Evolutionary conservation across 1,284 basidiomycete species (phyloP), one percentile per base, ranked within the genome.

Genomic region (Phylloporus gajari): DNA sequence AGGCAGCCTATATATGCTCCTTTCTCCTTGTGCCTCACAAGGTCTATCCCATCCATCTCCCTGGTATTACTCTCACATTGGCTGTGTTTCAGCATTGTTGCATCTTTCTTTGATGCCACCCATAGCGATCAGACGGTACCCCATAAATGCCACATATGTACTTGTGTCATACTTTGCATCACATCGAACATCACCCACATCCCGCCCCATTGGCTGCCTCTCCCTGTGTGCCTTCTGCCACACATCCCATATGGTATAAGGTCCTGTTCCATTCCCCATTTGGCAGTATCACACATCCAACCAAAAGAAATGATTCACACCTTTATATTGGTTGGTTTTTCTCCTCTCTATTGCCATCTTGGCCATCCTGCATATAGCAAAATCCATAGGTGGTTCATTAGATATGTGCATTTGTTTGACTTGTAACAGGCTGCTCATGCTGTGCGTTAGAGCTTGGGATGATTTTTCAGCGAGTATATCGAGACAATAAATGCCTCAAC

Each of bases 301-400:
- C 66, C 63, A 75, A 81, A 58, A 73, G 77, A 74, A 65, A 65
- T 76, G 32, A 77, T 86, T 27, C 82, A 80, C 66, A 3, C 46
- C 46, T 23, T n/a, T 51, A 51, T 51, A 23, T 51, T 77, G 53
- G 88, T 86, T 68, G 51, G 85, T 78, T 48, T 69, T 51, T 23
- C 30, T 61, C n/a, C 38, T 21, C 38, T 48, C 32, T n/a, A n/a
- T 68, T 59, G 56, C 70, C 53, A 44, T 65, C 21, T 21, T 15
- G 25, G 67, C 72, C 35, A 71, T 58, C 19, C 3, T 38, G 13
- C 30, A 30, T 30, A 48, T 75, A 92, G 90, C 84, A 86, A 73
- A 83, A 87, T 67, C 90, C 88, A 8, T 81, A 85, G 59, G 83
- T 86, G n/a, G n/a, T n/a, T n/a, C n/a, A n/a, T n/a, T n/a, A n/a